Evolutionary conservation across 768 basidiomycete genomes (phyloP).

Genomic region (Leccinum imitatum): DNA sequence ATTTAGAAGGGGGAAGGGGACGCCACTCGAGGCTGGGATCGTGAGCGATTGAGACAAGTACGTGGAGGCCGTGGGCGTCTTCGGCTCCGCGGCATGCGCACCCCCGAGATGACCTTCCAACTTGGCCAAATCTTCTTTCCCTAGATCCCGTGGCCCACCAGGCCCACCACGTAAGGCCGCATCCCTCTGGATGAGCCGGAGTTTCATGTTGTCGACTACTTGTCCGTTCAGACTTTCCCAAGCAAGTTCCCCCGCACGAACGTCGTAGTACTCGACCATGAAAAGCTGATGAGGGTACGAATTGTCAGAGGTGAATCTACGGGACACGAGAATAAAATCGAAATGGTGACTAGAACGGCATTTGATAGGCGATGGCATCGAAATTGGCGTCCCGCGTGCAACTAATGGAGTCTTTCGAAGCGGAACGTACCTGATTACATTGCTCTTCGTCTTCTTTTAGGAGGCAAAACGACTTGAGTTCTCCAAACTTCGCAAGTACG

Average conservation of each 20-base stretch:
- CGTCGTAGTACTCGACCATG: conserved; percentile 67
- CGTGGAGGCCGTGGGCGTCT: conserved; percentile 35
- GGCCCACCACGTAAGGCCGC: conserved; percentile 19
- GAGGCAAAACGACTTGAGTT: conserved; percentile 30
- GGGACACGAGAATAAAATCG: conserved; percentile 1
- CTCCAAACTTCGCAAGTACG: conserved; percentile 31
- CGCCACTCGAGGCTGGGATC: conserved; percentile 21
- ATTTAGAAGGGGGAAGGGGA: conserved; percentile 27
- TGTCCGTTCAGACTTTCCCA: conserved; percentile 49
- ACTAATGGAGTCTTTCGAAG: not conserved
- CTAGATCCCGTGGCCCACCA: conserved; percentile 23
- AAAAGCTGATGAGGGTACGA: conserved; percentile 38
- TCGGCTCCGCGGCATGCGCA: conserved; percentile 37
- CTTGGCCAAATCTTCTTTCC: conserved; percentile 28
- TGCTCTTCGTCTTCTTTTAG: conserved; percentile 27
- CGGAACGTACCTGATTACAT: conserved; percentile 29
- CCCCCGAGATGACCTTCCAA: conserved; percentile 32
- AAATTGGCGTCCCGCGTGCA: conserved; percentile 2
- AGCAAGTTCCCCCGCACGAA: conserved; percentile 55
- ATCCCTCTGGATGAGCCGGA: conserved; percentile 43
- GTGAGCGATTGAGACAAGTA: conserved; percentile 35
- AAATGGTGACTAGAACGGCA: conserved; percentile 7
- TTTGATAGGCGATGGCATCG: conserved; percentile 6
- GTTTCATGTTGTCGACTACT: conserved; percentile 50
- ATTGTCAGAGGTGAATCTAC: conserved; percentile 16